Base-by-base conservation (phyloP, 768 basidiomycete genomes). In the Calocera cornea region DNA sequence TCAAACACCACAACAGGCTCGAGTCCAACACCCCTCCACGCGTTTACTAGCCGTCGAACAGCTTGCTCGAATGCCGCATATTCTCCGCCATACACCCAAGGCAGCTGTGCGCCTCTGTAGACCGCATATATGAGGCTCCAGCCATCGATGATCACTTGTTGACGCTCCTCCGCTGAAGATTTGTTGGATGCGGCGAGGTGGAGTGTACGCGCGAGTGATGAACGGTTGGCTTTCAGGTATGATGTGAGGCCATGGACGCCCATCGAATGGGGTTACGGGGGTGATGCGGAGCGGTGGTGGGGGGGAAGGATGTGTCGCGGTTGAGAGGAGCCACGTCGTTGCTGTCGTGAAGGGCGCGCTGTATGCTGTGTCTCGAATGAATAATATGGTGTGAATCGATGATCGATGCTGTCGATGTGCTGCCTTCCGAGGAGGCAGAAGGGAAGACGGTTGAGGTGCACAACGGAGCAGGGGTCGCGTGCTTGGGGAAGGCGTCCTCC, bases 71-170 rank as follows among this genome's bases (percentile, higher is more conserved):
- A 87, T 65, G 80, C 80, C 1, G 75, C 72, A 71, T 90, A 90
- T 76, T 93, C 90, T 14, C 91, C 91, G 5, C 91, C 91, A 72
- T 90, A 93, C 0, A 89, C 88, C 91, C 90, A 92, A 5, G 89
- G 86, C 60, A 90, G 78, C 67, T 77, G 80, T 1, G 86, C 85
- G 66, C 80, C 79, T 33, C 81, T 76, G 68, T 88, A 80, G 24
- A 92, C 67, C 70, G 83, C 81, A 73, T 86, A 92, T 69, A 92
- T 88, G 76, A 93, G 90, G 40, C 90, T 92, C 89, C 87, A 90
- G 50, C 84, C 90, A 77, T 93, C 90, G 64, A 92, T 83, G 10
- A 93, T 86, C 68, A 91, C 78, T 22, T 68, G 71, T 38, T 11
- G 64, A 40, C 27, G 67, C 40, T 31, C 34, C 22, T 50, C 50